Base-by-base conservation (phyloP, 345 rosid genomes). In the Punica granatum region DNA sequence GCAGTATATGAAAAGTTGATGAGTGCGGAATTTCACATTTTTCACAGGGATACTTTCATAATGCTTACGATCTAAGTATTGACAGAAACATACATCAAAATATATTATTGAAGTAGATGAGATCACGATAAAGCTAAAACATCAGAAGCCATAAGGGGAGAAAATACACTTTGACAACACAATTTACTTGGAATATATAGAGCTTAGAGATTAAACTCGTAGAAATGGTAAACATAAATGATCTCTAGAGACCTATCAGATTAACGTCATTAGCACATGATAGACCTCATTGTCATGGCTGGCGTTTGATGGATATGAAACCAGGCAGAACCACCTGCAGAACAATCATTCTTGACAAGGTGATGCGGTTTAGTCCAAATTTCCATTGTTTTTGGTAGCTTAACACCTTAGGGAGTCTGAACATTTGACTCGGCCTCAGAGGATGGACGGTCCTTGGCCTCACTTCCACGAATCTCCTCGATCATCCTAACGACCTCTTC, bases 401-500 rank as follows among this genome's bases (percentile, higher is more conserved):
- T 51, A 51, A 3, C 1, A n/a, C 32, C 61, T 84, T 71, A 82
- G 10, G 88, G 86, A 39, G 88, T 81, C 69, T 72, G 85, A 49
- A 74, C 83, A 78, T 74, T 87, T 0, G 90, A 85, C 59, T 78
- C 80, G 4, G 89, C 78, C 58, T 82, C 90, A 0, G 88, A 88
- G 15, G 92, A 88, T 53, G 82, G 70, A 63, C 86, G 76, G 73
- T 81, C 79, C 73, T 78, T 78, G 32, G 70, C 64, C 33, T 85
- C 92, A 13, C 75, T 21, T 71, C 84, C 85, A 31, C 78, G 81
- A 46, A 85, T 78, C 33, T 85, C 89, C 66, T 85, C 95, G 16
- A 90, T 85, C 90, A 85, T 82, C 49, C 73, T 79, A 63, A 83
- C 77, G 42, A 82, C 77, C n/a, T 88, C 89, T n/a, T 78, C 86